Evolutionary conservation across 495 filamentous ascomycete genomes (phyloP).

Genomic region (Podospora appendiculata): DNA sequence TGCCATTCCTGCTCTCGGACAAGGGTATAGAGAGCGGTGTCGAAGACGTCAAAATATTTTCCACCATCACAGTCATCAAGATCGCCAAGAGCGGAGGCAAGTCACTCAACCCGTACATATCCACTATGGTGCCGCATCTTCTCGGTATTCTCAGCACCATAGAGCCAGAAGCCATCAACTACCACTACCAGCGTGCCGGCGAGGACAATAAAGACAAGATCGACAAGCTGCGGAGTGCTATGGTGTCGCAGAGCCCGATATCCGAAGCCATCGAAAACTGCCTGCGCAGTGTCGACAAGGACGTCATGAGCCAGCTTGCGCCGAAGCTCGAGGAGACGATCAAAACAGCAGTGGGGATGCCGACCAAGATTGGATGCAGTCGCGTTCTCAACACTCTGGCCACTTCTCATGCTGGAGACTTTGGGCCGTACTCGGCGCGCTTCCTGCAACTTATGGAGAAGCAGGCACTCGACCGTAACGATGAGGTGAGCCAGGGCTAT

Average conservation of each 20-base stretch:
- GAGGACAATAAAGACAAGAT: slow-evolving; percentile 82
- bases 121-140: slow-evolving; percentile 71
- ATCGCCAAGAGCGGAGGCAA: slow-evolving; percentile 79
- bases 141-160: slow-evolving; percentile 75
- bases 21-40: slow-evolving; percentile 82
- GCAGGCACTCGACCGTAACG: slow-evolving; percentile 79
- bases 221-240: slow-evolving; percentile 73
- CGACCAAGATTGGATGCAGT: slow-evolving; percentile 84
- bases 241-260: slow-evolving; percentile 77
- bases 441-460: slow-evolving; percentile 73
- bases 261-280: slow-evolving; percentile 90
- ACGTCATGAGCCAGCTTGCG: slow-evolving; percentile 64
- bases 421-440: slow-evolving; percentile 66
- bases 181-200: slow-evolving; percentile 79
- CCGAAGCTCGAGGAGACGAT: slow-evolving; percentile 66
- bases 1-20: slow-evolving; percentile 86
- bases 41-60: slow-evolving; percentile 71
- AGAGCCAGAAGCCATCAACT: slow-evolving; percentile 82
- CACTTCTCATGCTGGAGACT: slow-evolving; percentile 63
- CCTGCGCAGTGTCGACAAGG: slow-evolving; percentile 74
- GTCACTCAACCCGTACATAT: slow-evolving; percentile 68
- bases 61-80: slow-evolving; percentile 69
- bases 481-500: slow-evolving; percentile 80
- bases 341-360: slow-evolving; percentile 79
- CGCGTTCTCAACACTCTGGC: slow-evolving; percentile 82